These are phyloP conservation scores for Ormosia emarginata DNA, from an alignment of 306 rosid genomes.

Conservation along the genomic window DNA sequence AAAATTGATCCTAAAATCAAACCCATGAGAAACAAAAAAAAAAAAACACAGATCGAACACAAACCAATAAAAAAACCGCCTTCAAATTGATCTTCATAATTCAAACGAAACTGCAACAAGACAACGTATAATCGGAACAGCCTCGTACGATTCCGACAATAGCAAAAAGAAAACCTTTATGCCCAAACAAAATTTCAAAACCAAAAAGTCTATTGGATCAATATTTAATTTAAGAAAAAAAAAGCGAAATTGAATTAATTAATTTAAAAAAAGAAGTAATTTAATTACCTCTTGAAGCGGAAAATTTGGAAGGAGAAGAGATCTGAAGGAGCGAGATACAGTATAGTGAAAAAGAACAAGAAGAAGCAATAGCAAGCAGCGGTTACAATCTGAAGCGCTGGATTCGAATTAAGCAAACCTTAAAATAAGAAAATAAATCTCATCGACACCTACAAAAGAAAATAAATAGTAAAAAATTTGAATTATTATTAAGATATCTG, in stretches of 20 bases:
- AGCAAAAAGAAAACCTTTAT: conserved; percentile 6
- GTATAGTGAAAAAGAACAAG: no score
- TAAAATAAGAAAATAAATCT: no score
- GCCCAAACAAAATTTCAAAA: neutral
- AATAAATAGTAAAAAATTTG: no score
- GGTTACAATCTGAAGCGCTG: neutral
- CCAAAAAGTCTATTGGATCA: conserved; percentile 3
- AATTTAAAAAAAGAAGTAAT: no score
- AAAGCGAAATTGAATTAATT: conserved; percentile 15
- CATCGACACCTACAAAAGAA: no score
- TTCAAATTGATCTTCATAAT: conserved; percentile 25
- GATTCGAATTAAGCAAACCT: neutral
- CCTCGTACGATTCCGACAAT: neutral
- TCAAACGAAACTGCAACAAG: neutral
- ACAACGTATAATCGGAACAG: conserved; percentile 5
- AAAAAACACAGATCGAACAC: conserved; percentile 31
- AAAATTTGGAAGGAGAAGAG: neutral
- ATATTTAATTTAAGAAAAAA: neutral
- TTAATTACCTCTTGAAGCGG: no score
- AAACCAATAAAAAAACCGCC: neutral
- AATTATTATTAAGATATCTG: no score
- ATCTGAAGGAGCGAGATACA: neutral
- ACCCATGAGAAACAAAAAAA: no score
- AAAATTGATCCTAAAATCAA: conserved; percentile 1
- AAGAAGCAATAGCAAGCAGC: neutral